Base-by-base conservation (phyloP, 805 yeast species). In the Candida boidinii region DNA sequence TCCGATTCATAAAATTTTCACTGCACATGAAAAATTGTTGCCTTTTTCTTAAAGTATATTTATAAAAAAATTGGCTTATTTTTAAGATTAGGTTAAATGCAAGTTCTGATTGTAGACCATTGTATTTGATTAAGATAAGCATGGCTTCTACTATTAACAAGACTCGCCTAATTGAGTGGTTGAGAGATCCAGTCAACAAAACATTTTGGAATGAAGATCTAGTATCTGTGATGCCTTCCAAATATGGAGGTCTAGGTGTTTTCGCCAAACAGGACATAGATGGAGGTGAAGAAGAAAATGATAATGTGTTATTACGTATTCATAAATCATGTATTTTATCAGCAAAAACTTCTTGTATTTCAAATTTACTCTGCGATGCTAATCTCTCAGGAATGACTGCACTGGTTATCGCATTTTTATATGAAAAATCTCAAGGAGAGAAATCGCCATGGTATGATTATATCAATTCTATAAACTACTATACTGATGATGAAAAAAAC, bases 401-500 rank as follows among this genome's bases (percentile, higher is more conserved):
- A 0, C 59, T 88, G 31, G 73, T 80, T 6, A 42, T 84, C 7
- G 73, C 88, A 0, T 81, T 76, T 37, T 61, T 87, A 18, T 86
- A 83, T 48, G 97, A 90, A 50, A 54, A 64, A 34, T 58, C 72
- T 3, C 58, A 68, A 29, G 73, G 73, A 2, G 58, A 63, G n/a
- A 44, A 52, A 4, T 80, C 94, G n/a, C 96, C 95, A 5, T 90
- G 96, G 96, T 63, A 38, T 38, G 63, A 60, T 3, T 90, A 80
- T 51, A 60, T 88, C 28, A 54, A 62, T 18, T 64, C 80, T 14
- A 68, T 85, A 18, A 59, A 64, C 35, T 47, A 59, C 7, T 45
- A 51, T 3, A 48, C 56, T 3, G 46, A 53, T 4, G 44, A 54
- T 4, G 48, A 48, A 2, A 47, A 56, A 4, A 45, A 53, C 2